Base-by-base conservation (phyloP, 805 yeast species). In the Saccharomycopsis oosterbeekiorum region DNA sequence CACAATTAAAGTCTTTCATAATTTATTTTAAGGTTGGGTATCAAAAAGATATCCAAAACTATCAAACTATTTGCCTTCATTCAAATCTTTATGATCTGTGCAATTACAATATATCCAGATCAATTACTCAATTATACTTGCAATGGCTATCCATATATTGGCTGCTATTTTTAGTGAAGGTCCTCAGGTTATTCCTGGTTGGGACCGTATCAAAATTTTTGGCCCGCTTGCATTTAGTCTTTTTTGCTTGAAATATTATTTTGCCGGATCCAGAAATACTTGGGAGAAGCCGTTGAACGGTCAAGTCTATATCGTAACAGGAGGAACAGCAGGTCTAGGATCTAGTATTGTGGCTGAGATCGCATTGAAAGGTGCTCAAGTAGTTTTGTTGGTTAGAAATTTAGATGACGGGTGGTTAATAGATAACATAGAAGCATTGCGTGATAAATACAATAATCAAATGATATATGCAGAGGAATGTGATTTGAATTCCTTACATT, bases 241-340 rank as follows among this genome's bases (percentile, higher is more conserved):
- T 0, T 79, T 75, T 0, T 79, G 79, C 0, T 58, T 84, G 53
- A 93, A 93, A 70, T 82, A 82, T 70, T 89, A 88, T 74, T 84
- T 88, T 68, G 81, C 86, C 41, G 99, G 99, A 11, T 72, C 88
- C 1, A 66, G 80, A 21, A 94, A 93, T 73, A 88, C 91, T 0
- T 93, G 97, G 97, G 96, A 89, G 64, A 79, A 97, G 63, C 92
- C 91, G 65, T 73, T 93, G 70, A 97, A 94, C 70, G 97, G 98
- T 1, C 84, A 85, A 68, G 98, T 92, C 4, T 87, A 78, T 67
- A 76, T 88, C 21, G 78, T 89, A 6, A 87, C 94, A 0, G 99
- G 99, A n/a, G 99, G 96, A 1, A 93, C 98, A 0, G 80, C 96
- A 0, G 97, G 98, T 0, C 71, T 90, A 63, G 99, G 99, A 0